These are phyloP conservation scores for Yamadazyma friedrichii DNA, from an alignment of 1,139 yeast species.

Conservation along the genomic window DNA sequence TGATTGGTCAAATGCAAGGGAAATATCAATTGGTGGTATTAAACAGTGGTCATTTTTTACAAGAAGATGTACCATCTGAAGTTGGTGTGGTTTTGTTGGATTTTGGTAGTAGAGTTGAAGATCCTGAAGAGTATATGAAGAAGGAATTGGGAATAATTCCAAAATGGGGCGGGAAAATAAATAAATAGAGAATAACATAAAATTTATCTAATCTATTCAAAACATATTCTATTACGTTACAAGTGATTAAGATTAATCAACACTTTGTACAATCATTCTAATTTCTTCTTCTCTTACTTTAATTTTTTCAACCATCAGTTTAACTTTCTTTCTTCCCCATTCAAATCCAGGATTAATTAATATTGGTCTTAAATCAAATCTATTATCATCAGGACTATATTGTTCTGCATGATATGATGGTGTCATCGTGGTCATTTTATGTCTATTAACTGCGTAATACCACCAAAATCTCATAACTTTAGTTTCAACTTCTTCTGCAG, in stretches of 20 bases:
- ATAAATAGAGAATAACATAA: constrained; percentile 16
- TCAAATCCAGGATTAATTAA: constrained; percentile 87
- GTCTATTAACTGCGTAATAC: constrained; percentile 92
- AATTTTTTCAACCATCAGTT: constrained; percentile 59
- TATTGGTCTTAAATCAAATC: constrained; percentile 93
- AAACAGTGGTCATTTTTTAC: constrained; percentile 84
- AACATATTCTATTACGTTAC: not conserved
- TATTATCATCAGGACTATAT: constrained; percentile 95
- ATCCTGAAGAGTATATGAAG: constrained; percentile 35
- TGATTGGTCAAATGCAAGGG: constrained; percentile 97
- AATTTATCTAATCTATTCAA: not conserved
- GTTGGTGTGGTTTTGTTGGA: constrained; percentile 57
- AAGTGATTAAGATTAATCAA: constrained; percentile 21
- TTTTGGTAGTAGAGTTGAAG: constrained; percentile 46
- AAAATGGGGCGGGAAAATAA: constrained; percentile 53
- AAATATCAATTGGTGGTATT: constrained; percentile 87
- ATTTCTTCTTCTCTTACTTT: constrained; percentile 37
- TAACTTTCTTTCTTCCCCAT: constrained; percentile 88
- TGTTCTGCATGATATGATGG: constrained; percentile 98
- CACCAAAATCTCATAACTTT: constrained; percentile 92
- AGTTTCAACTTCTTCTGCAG: constrained; percentile 83
- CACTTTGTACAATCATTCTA: constrained; percentile 22
- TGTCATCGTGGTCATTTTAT: constrained; percentile 93
- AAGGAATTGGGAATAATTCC: constrained; percentile 43
- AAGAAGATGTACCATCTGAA: constrained; percentile 80